phyloP scores from a whole-genome alignment of 164 flowering plant genomes.

The Vitis amurensis region DNA sequence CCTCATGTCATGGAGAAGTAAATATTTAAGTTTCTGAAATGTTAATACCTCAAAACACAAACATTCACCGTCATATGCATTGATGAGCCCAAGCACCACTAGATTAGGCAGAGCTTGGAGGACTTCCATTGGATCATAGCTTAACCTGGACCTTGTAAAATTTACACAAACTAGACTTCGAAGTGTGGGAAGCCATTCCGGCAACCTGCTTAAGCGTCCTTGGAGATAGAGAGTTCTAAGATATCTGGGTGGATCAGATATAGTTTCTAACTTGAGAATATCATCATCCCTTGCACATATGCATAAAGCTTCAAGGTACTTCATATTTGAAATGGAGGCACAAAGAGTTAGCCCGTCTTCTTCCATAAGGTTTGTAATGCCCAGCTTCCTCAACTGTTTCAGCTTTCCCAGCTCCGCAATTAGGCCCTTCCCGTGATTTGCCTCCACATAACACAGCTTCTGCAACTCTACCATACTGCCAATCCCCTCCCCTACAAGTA shows the following conservation, averaged over 20 bases:
- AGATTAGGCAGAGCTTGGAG: conserved; percentile 15
- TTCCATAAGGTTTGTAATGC: background rate
- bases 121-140: background rate
- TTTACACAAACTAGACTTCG: no score
- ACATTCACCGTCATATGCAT: background rate
- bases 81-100: background rate
- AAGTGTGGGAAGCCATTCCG: no score
- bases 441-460: conserved; percentile 11
- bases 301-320: conserved; percentile 3
- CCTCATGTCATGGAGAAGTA: conserved; percentile 2
- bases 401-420: background rate
- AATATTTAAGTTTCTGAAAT: conserved; percentile 9
- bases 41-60: background rate
- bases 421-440: background rate
- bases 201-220: no score
- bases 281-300: background rate
- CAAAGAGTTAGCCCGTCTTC: conserved; percentile 5
- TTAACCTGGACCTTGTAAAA: no score
- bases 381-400: background rate
- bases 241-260: no score
- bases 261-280: background rate
- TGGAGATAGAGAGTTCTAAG: no score
- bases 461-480: conserved; percentile 6
- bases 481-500: background rate
- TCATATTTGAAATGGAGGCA: conserved; percentile 13